Evolutionary conservation across 2,329 filamentous ascomycete species (phyloP).

Genomic region (Colletotrichum sidae): DNA sequence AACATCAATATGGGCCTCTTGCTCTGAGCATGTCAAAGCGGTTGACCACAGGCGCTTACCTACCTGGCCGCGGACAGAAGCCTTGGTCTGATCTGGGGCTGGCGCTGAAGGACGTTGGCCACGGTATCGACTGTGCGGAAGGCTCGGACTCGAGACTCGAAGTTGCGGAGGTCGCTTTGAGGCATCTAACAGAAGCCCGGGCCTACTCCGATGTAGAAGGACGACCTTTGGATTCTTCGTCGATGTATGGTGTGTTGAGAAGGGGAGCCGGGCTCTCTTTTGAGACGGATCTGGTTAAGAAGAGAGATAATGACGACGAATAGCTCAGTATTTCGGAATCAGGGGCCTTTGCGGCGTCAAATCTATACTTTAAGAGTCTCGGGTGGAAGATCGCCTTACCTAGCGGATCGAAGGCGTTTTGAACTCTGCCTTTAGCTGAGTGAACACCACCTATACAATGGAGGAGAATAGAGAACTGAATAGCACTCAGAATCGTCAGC

Average conservation of each 20-base stretch:
- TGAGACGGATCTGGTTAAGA: conserved; percentile 51
- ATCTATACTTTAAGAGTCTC: too few relatives aligned
- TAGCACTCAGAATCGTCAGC: neutral
- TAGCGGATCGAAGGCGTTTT: too few relatives aligned
- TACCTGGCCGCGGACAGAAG: conserved; percentile 46
- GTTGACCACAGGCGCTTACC: conserved; percentile 52
- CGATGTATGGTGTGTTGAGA: conserved; percentile 62
- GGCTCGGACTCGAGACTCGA: conserved; percentile 51
- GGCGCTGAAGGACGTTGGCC: conserved; percentile 64
- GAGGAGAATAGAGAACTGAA: neutral
- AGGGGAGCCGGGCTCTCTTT: conserved; percentile 56
- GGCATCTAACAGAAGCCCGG: conserved; percentile 56
- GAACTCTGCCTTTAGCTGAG: too few relatives aligned
- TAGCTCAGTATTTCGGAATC: too few relatives aligned
- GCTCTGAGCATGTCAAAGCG: conserved; percentile 51
- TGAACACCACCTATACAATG: neutral
- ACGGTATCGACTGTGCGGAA: conserved; percentile 58
- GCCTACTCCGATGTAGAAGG: conserved; percentile 47
- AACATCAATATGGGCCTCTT: conserved; percentile 52
- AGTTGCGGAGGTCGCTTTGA: conserved; percentile 56
- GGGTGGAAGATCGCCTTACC: too few relatives aligned
- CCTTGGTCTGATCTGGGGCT: conserved; percentile 62
- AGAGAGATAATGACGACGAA: conserved; percentile 40
- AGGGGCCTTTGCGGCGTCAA: too few relatives aligned
- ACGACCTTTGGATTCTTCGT: conserved; percentile 59